phyloP scores from a whole-genome alignment of 768 basidiomycete species.

The Suillus luteus region DNA sequence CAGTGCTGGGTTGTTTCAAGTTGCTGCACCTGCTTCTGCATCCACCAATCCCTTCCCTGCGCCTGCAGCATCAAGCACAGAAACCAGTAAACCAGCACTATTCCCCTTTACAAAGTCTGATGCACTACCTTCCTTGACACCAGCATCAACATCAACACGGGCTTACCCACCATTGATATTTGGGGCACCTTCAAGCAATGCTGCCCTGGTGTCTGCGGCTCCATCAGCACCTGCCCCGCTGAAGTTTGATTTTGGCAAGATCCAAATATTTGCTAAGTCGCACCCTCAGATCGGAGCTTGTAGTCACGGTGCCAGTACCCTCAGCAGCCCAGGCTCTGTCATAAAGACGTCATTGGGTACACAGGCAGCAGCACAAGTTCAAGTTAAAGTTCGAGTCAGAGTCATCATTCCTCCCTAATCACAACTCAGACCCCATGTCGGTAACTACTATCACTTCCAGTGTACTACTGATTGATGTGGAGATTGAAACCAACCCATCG shows the following conservation, averaged over 20 bases:
- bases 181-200: conserved; percentile 17
- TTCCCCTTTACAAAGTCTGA: conserved; percentile 12
- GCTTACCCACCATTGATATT: conserved; percentile 22
- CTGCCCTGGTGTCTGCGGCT: conserved; percentile 8
- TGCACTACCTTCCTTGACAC: conserved; percentile 21
- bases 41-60: conserved; percentile 1
- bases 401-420: neutral
- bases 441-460: neutral
- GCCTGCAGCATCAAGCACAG: conserved; percentile 11
- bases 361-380: too few relatives aligned
- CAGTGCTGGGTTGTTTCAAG: neutral
- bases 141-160: conserved; percentile 9
- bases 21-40: neutral
- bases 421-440: neutral
- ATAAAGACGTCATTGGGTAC: too few relatives aligned
- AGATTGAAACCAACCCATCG: conserved; percentile 4
- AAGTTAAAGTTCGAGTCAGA: neutral
- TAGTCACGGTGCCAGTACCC: too few relatives aligned
- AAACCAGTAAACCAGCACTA: conserved; percentile 15
- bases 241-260: conserved; percentile 19
- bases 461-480: conserved; percentile 6
- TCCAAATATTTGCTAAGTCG: too few relatives aligned
- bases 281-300: too few relatives aligned
- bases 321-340: too few relatives aligned
- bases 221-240: conserved; percentile 15